Evolutionary conservation across 371 early-diverging fungal genomes (phyloP).

Genomic region (Dichotomocladium elegans): DNA sequence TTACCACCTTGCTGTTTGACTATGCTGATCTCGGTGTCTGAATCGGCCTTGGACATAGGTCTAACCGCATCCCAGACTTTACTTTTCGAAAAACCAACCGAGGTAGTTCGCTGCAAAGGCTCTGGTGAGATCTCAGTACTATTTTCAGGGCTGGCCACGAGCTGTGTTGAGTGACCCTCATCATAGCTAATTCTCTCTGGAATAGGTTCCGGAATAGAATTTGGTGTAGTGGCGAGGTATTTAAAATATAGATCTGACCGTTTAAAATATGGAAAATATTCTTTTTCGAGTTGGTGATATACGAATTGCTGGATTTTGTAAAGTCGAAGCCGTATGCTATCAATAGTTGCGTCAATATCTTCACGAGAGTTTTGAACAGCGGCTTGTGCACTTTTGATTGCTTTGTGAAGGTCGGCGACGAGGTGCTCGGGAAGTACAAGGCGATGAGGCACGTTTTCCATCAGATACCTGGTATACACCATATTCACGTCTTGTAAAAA

Average conservation of each 20-base stretch:
- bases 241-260: slow-evolving; percentile 66
- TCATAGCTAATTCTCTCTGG: slow-evolving; percentile 30
- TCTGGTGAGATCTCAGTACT: neutral
- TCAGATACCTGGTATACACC: slow-evolving; percentile 72
- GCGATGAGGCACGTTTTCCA: slow-evolving; percentile 47
- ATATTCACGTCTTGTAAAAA: slow-evolving; percentile 56
- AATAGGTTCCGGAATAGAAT: slow-evolving; percentile 11
- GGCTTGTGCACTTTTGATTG: slow-evolving; percentile 15
- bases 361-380: slow-evolving; percentile 4
- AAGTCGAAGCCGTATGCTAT: slow-evolving; percentile 21
- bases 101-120: slow-evolving; percentile 14
- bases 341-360: slow-evolving; percentile 4
- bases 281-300: slow-evolving; percentile 58
- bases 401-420: slow-evolving; percentile 19
- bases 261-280: slow-evolving; percentile 62
- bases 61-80: slow-evolving; percentile 9
- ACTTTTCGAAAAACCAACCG: slow-evolving; percentile 7
- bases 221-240: slow-evolving; percentile 51
- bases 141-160: neutral
- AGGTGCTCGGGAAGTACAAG: slow-evolving; percentile 33
- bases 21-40: slow-evolving; percentile 16
- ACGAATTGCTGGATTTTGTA: slow-evolving; percentile 50
- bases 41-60: slow-evolving; percentile 11
- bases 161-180: slow-evolving; percentile 10
- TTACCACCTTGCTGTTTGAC: neutral